Percentiles rank a stretch among this genome's conserved stretches.
Conservation (phyloP, 176 grass and related monocot genomes). For the Aegilops bicornis region DNA sequence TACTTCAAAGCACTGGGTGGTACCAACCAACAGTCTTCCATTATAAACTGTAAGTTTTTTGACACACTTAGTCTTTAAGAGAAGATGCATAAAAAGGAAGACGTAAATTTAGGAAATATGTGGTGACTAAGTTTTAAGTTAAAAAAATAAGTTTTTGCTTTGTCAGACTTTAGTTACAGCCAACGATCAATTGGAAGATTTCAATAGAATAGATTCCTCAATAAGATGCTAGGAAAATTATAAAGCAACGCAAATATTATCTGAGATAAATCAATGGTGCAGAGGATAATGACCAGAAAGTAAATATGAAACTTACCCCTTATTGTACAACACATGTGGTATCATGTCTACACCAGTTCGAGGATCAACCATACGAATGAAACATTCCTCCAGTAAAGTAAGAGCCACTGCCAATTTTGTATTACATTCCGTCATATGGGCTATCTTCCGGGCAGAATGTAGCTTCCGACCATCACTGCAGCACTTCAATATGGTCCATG, state of each 20-base stretch:
- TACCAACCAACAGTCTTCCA: neutral
- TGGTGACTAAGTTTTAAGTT: neutral
- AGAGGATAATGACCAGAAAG: conserved; percentile 4
- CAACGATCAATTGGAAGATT: neutral
- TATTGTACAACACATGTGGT: conserved; percentile 87
- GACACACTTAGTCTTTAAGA: neutral
- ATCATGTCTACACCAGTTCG: conserved; percentile 89
- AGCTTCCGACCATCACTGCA: conserved; percentile 65
- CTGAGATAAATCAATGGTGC: neutral
- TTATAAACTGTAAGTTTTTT: neutral
- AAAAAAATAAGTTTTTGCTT: neutral
- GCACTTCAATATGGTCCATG: conserved; percentile 81
- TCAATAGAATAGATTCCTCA: neutral
- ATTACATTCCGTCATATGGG: conserved; percentile 67
- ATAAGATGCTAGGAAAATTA: conserved; percentile 2
- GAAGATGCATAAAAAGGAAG: neutral
- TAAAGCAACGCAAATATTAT: neutral
- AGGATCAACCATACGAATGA: conserved; percentile 81
- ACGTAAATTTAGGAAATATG: conserved; percentile 4
- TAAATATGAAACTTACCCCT: conserved; percentile 53
- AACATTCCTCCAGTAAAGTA: conserved; percentile 94
- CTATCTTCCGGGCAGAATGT: conserved; percentile 62
- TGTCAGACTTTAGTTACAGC: neutral
- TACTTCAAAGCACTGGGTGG: neutral
- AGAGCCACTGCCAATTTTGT: conserved; percentile 86